phyloP scores from a whole-genome alignment of 2,329 filamentous ascomycete genomes.

The Pseudogymnoascus sp. region DNA sequence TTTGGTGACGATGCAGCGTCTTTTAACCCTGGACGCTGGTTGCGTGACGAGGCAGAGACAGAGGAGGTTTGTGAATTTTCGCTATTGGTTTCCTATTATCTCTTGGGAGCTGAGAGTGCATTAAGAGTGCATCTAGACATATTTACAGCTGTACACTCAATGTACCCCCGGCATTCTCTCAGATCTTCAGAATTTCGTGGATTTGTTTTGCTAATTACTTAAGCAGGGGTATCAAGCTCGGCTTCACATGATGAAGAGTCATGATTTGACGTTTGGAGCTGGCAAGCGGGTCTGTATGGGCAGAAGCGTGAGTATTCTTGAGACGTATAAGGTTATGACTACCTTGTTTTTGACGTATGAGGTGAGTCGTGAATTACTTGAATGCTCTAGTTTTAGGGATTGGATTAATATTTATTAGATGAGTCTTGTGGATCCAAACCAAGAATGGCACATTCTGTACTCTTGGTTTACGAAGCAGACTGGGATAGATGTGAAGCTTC shows the following conservation, averaged over 20 bases:
- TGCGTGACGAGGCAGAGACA: conserved; percentile 29
- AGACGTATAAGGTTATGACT: conserved; percentile 39
- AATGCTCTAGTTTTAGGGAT: not conserved
- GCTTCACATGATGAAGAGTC: conserved; percentile 30
- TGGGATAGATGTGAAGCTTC: conserved; percentile 17
- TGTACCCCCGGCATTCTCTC: not conserved
- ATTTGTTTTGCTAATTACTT: not conserved
- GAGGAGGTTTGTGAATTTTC: conserved; percentile 16
- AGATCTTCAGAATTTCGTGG: not conserved
- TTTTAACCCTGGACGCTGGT: conserved; percentile 41
- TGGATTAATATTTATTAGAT: conserved; percentile 22
- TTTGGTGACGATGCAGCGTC: conserved; percentile 38
- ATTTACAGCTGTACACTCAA: not conserved
- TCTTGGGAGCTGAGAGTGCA: not conserved
- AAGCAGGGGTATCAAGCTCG: conserved; percentile 25
- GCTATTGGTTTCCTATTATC: not conserved
- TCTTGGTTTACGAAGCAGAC: conserved; percentile 34
- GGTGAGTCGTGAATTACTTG: conserved; percentile 21
- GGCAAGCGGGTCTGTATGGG: conserved; percentile 37
- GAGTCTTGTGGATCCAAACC: conserved; percentile 27
- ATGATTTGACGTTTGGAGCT: conserved; percentile 34
- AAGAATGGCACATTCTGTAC: conserved; percentile 33
- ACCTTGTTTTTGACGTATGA: conserved; percentile 38
- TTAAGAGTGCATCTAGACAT: not conserved
- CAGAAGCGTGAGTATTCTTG: conserved; percentile 32